Evolutionary conservation across 2,329 filamentous ascomycete species (phyloP), one percentile per base, ranked within the genome.

Genomic region (Chaetomium sp.): DNA sequence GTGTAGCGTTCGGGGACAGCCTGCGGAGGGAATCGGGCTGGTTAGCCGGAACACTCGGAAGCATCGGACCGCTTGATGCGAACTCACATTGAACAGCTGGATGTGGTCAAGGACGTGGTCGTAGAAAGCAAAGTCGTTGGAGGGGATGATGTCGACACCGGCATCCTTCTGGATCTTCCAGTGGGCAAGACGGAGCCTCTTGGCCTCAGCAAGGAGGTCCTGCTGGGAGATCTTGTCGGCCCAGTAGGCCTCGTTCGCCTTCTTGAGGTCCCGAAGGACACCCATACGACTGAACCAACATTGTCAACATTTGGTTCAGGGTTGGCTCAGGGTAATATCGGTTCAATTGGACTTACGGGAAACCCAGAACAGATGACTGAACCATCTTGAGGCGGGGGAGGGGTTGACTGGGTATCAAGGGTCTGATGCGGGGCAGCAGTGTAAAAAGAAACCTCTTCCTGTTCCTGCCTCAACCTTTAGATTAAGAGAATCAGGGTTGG

Each of bases 91-190:
- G 79, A 97, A 97, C 81, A 97, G 90, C 85, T 97, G 93, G 80
- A 97, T 98, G 85, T 98, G 94, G 83, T 93, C 90, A 70, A 98
- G 89, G 76, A 98, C 91, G 78, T 98, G 94, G 81, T 98, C 94
- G 82, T 99, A 99, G 83, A 93, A 93, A 73, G 95, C 93, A 78
- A 99, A 99, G 88, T 99, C 95, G 81, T 99, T 99, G 90, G 91
- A 96, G 79, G 95, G 95, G 78, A 99, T 97, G 83, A 95, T 85
- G 78, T 97, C 92, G 81, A 98, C 93, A 77, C 95, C 95, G 72
- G 95, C 95, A 82, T 96, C 89, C 87, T 99, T 94, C 86, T 99
- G 95, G 83, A 99, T 96, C 85, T 97, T 93, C 95, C 95, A 99
- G 88, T 99, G 95, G 76, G 90, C 93, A 72, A 93, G 86, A 84